These are phyloP conservation scores for Diplodia mutila DNA, from an alignment of 2,329 filamentous ascomycete species.

Conservation along the genomic window DNA sequence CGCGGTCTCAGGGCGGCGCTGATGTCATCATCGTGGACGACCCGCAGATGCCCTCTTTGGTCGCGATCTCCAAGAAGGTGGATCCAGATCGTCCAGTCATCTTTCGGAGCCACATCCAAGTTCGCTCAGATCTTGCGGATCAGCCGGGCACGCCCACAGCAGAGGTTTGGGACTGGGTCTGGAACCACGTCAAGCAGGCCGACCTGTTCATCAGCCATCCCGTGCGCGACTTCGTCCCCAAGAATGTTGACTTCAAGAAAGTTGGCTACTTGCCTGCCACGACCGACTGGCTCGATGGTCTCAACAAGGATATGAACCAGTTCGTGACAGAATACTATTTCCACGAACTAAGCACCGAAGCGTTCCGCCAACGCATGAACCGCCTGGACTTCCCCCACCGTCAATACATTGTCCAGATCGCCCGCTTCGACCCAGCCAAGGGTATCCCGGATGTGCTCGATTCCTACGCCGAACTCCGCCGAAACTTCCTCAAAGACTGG, in stretches of 20 bases:
- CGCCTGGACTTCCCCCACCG: constrained; percentile 62
- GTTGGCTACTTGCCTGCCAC: constrained; percentile 79
- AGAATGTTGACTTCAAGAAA: constrained; percentile 65
- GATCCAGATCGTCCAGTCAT: constrained; percentile 77
- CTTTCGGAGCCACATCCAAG: constrained; percentile 82
- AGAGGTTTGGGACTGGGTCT: constrained; percentile 76
- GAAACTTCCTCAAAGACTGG: constrained; percentile 59
- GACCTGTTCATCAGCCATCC: constrained; percentile 85
- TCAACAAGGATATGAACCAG: constrained; percentile 73
- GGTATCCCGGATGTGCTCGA: constrained; percentile 78
- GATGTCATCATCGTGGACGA: constrained; percentile 80
- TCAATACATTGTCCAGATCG: constrained; percentile 78
- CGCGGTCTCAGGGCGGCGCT: constrained; percentile 70
- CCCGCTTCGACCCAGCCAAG: constrained; percentile 82
- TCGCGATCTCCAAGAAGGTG: constrained; percentile 71
- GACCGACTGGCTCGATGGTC: constrained; percentile 81
- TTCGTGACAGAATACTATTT: constrained; percentile 76
- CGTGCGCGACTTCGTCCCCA: constrained; percentile 74
- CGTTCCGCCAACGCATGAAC: constrained; percentile 63
- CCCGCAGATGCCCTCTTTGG: constrained; percentile 80
- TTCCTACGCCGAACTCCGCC: constrained; percentile 73
- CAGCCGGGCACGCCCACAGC: constrained; percentile 67
- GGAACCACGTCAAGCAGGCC: constrained; percentile 69
- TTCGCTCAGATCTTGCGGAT: constrained; percentile 72
- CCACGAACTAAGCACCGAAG: constrained; percentile 70